These are phyloP conservation scores for Xylaria polymorpha DNA, from an alignment of 2,329 filamentous ascomycete genomes.

Conservation along the genomic window DNA sequence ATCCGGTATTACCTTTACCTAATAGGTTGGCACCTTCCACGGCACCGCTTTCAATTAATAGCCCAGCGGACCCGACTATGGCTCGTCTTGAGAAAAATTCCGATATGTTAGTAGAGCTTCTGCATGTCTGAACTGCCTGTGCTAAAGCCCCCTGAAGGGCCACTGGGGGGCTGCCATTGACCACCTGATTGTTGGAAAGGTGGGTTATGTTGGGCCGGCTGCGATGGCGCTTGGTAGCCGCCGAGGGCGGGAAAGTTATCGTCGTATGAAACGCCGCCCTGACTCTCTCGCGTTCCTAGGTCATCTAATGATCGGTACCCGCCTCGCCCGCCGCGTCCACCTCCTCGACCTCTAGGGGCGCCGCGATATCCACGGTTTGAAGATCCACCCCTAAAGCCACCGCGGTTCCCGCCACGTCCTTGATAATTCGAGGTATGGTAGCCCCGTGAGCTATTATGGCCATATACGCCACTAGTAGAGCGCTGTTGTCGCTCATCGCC, in stretches of 20 bases:
- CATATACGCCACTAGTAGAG: constrained; percentile 48
- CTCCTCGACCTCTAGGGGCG: constrained; percentile 39
- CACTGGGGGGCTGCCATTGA: constrained; percentile 42
- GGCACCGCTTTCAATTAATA: not conserved
- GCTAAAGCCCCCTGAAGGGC: constrained; percentile 39
- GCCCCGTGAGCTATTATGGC: constrained; percentile 50
- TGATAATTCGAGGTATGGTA: constrained; percentile 58
- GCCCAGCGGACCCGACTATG: not conserved
- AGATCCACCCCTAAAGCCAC: constrained; percentile 49
- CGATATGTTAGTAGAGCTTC: constrained; percentile 53
- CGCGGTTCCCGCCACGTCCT: constrained; percentile 54
- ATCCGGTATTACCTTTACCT: not conserved
- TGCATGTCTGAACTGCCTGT: constrained; percentile 52
- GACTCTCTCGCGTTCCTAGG: constrained; percentile 62
- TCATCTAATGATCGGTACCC: constrained; percentile 77
- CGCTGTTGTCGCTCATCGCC: constrained; percentile 48
- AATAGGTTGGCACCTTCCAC: not conserved
- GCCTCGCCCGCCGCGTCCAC: constrained; percentile 58
- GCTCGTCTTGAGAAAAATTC: not conserved
- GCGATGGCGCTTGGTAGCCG: constrained; percentile 36
- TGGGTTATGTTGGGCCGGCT: constrained; percentile 39
- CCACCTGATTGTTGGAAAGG: constrained; percentile 40
- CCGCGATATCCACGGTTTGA: constrained; percentile 53
- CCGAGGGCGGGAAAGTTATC: constrained; percentile 53
- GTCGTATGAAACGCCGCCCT: constrained; percentile 62